Evolutionary conservation across 1,284 basidiomycete genomes (phyloP).

Genomic region (Leccinum angustisporum): DNA sequence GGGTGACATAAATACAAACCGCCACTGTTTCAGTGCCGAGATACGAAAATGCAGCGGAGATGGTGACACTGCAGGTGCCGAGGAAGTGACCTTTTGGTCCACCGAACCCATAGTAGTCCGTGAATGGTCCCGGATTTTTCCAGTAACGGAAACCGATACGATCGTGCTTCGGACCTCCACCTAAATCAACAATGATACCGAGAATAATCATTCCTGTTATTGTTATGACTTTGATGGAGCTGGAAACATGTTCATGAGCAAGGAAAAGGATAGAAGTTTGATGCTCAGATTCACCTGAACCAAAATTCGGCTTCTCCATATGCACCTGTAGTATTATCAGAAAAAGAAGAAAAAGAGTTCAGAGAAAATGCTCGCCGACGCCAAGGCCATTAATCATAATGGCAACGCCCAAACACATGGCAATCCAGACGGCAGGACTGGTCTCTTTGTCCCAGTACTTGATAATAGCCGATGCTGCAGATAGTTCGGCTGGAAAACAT

Average conservation of each 20-base stretch:
- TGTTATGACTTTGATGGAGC: constrained; percentile 42
- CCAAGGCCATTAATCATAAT: constrained; percentile 57
- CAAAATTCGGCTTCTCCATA: constrained; percentile 56
- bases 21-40: constrained; percentile 59
- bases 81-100: constrained; percentile 39
- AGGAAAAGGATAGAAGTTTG: background rate
- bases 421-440: constrained; percentile 59
- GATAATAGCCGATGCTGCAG: constrained; percentile 61
- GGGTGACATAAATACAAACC: constrained; percentile 8
- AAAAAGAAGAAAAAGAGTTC: no score
- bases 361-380: constrained; percentile 38
- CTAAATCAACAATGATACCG: constrained; percentile 42
- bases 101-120: constrained; percentile 25
- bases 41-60: constrained; percentile 46
- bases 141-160: constrained; percentile 45
- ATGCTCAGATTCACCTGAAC: constrained; percentile 28
- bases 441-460: constrained; percentile 49
- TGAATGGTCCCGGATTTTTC: constrained; percentile 43
- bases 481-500: constrained; percentile 50
- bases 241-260: background rate
- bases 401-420: constrained; percentile 58
- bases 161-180: constrained; percentile 39
- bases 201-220: constrained; percentile 43
- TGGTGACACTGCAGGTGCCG: constrained; percentile 37
- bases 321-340: constrained; percentile 26